Evolutionary conservation across 495 filamentous ascomycete genomes (phyloP), one percentile per base, ranked within the genome.

Genomic region (Thozetella sp.): DNA sequence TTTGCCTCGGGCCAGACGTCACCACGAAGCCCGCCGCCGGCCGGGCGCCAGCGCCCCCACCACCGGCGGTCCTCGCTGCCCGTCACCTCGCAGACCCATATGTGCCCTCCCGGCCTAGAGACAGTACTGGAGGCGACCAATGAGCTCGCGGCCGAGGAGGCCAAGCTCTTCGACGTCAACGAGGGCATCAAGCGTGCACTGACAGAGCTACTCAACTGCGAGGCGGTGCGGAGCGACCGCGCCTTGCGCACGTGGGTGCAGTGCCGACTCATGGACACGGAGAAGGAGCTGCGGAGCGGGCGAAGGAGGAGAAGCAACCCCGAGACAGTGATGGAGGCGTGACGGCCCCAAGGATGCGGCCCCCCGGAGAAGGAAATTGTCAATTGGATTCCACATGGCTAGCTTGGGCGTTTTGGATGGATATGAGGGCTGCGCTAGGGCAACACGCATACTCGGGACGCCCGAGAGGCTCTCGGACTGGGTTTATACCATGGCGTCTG

Each of bases 161-260:
- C 75, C 55, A 80, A 78, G 62, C 75, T 87, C 25, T 82, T 77
- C 69, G 72, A 83, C 50, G 80, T 89, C 68, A 89, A 88, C 72
- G 79, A 84, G 63, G 78, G 84, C 51, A 86, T 88, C 69, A 90
- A 90, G 72, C 76, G 79, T 17, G 83, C 84, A 12, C 67, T 90
- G 60, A 90, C 87, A 2, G 85, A 87, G 64, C 76, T 90, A 24
- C 79, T 90, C 56, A 89, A 90, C 70, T 88, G 83, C 67, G 80
- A 85, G 25, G 71, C 77, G 22, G 83, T 86, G 12, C 76, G 80
- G 22, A 63, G 64, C 11, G 85, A 89, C 66, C 66, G 69, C n/a
- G 73, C 74, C 22, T 84, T 86, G 66, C 77, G 87, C 34, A 80
- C 73, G 10, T 89, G 86, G 87, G 81, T 89, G 2, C 86, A 89